phyloP scores from a whole-genome alignment of 768 basidiomycete genomes.

The Serendipita sp. region DNA sequence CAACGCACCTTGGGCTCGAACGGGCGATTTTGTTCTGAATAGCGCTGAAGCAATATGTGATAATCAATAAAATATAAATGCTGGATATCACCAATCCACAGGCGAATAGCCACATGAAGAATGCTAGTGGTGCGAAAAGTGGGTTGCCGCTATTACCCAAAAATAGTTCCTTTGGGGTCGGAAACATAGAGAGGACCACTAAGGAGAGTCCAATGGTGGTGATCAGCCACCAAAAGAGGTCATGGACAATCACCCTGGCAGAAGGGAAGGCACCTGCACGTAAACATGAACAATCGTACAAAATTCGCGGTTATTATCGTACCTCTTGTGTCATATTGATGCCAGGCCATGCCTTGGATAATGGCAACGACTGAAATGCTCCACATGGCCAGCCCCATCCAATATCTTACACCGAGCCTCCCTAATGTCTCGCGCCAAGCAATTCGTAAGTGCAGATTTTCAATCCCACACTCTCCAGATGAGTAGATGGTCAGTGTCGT shows the following conservation, averaged over 20 bases:
- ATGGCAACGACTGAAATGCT: constrained; percentile 50
- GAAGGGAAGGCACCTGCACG: background rate
- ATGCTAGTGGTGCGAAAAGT: constrained; percentile 37
- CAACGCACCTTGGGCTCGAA: constrained; percentile 20
- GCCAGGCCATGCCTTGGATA: constrained; percentile 38
- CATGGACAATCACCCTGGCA: background rate
- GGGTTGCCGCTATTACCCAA: constrained; percentile 43
- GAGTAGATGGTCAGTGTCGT: constrained; percentile 45
- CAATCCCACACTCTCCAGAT: constrained; percentile 36
- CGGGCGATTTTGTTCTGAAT: constrained; percentile 23
- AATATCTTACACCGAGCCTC: constrained; percentile 55
- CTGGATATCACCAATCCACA: background rate
- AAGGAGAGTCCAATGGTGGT: background rate
- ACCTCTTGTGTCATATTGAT: constrained; percentile 17
- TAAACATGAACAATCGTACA: background rate
- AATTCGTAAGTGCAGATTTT: constrained; percentile 34
- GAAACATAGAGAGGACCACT: constrained; percentile 34
- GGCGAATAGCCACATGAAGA: constrained; percentile 31
- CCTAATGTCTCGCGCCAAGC: constrained; percentile 62
- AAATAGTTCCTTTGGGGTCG: constrained; percentile 36
- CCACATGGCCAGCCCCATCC: constrained; percentile 57
- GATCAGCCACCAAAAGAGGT: background rate
- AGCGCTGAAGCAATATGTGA: background rate
- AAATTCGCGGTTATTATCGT: constrained; percentile 10
- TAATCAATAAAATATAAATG: background rate